phyloP scores from a whole-genome alignment of 306 rosid species.

The Alnus rubra region DNA sequence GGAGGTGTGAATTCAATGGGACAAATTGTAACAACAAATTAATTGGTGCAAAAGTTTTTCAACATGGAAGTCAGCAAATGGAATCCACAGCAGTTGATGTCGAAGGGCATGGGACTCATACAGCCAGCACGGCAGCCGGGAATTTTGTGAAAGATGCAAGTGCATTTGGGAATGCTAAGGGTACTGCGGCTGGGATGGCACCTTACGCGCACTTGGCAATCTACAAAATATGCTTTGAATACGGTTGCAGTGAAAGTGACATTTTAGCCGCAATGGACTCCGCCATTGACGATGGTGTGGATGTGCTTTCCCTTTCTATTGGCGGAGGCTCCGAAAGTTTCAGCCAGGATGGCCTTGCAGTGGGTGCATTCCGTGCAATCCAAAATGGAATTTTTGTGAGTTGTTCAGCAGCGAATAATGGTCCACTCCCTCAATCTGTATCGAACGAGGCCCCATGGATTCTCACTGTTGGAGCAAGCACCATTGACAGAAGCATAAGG shows the following conservation, averaged over 20 bases:
- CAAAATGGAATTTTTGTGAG: conserved; percentile 68
- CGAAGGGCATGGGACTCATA: conserved; percentile 74
- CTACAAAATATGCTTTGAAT: conserved; percentile 38
- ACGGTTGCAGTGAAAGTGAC: conserved; percentile 39
- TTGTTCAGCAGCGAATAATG: conserved; percentile 61
- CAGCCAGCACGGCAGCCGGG: conserved; percentile 65
- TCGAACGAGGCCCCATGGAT: conserved; percentile 79
- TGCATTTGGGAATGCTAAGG: conserved; percentile 53
- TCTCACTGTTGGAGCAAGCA: conserved; percentile 55
- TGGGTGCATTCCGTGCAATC: conserved; percentile 66
- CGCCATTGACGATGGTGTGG: conserved; percentile 63
- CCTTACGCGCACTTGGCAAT: conserved; percentile 68
- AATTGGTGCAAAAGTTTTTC: conserved; percentile 59
- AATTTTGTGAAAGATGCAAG: conserved; percentile 42
- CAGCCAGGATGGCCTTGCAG: conserved; percentile 47
- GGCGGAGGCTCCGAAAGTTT: conserved; percentile 55
- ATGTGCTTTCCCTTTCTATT: conserved; percentile 72
- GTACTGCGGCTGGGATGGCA: conserved; percentile 73
- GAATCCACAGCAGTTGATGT: conserved; percentile 44
- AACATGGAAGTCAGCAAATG: conserved; percentile 12
- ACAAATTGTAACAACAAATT: conserved; percentile 66
- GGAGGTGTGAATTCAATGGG: conserved; percentile 65
- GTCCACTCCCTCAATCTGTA: conserved; percentile 43
- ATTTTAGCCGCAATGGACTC: conserved; percentile 49
- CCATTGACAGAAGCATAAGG: conserved; percentile 54